Conservation (phyloP, 257 asterid genomes). For the Penstemon eatonii region DNA sequence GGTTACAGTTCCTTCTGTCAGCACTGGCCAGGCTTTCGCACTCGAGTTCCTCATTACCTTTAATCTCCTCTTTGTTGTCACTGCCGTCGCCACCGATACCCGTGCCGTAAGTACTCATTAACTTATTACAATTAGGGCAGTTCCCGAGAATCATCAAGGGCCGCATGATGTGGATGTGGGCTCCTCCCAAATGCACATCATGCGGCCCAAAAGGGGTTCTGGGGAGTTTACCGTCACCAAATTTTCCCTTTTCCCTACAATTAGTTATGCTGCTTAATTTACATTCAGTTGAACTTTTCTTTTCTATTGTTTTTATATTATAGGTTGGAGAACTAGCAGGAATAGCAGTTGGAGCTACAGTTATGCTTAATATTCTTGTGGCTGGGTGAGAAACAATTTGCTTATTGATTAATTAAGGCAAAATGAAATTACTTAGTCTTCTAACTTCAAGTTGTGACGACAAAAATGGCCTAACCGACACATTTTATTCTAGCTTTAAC, state of each 20-base stretch:
- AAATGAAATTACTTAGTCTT: too few species aligned
- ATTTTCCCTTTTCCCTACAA: too few species aligned
- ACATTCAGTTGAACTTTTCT: not conserved
- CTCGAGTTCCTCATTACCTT: conserved; percentile 86
- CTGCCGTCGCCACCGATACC: conserved; percentile 94
- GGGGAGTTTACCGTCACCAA: too few species aligned
- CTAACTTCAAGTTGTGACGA: too few species aligned
- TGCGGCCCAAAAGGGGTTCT: not conserved
- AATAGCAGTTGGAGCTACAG: conserved; percentile 89
- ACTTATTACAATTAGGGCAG: not conserved
- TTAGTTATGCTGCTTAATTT: too few species aligned
- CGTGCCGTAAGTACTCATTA: conserved; percentile 55
- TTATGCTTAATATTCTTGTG: conserved; percentile 79
- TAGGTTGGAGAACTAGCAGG: conserved; percentile 75
- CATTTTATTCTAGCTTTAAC: too few species aligned
- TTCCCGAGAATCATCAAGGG: not conserved
- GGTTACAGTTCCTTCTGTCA: conserved; percentile 73
- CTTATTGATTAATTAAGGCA: too few species aligned
- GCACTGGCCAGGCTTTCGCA: conserved; percentile 77
- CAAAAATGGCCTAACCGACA: too few species aligned
- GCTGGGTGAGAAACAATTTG: conserved; percentile 61
- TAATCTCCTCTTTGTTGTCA: conserved; percentile 78
- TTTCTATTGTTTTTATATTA: not conserved
- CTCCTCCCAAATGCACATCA: not conserved
- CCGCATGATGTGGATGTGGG: not conserved